phyloP scores from a whole-genome alignment of 768 basidiomycete genomes.

The Termitomyces sp. region DNA sequence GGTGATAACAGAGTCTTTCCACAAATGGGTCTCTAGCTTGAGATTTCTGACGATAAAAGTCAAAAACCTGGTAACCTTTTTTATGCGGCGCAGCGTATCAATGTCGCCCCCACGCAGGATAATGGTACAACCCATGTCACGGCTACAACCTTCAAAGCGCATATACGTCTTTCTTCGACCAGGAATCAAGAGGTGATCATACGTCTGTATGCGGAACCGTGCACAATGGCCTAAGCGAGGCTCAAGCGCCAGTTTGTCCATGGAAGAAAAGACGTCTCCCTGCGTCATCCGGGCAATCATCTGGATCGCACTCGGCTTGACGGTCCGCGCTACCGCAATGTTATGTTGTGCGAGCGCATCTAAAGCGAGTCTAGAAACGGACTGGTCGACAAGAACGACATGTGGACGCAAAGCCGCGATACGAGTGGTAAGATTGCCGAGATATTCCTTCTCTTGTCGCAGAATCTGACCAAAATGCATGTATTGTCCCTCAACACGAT shows the following conservation, averaged over 20 bases:
- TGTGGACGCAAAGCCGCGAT: conserved; percentile 92
- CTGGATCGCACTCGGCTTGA: conserved; percentile 84
- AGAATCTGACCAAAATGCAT: conserved; percentile 90
- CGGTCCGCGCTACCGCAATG: conserved; percentile 87
- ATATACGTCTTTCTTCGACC: conserved; percentile 93
- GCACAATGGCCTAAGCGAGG: conserved; percentile 88
- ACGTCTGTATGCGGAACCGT: conserved; percentile 86
- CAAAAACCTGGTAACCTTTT: conserved; percentile 91
- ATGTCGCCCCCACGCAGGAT: conserved; percentile 85
- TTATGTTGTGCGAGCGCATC: conserved; percentile 83
- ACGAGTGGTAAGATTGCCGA: conserved; percentile 82
- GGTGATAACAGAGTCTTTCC: conserved; percentile 85
- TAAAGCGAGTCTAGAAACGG: conserved; percentile 87
- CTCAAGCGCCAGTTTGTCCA: conserved; percentile 89
- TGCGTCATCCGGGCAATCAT: conserved; percentile 94
- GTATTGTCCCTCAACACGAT: conserved; percentile 89
- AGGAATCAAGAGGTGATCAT: conserved; percentile 93
- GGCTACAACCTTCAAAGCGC: conserved; percentile 95
- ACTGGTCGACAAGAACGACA: conserved; percentile 87
- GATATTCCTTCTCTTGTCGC: conserved; percentile 90
- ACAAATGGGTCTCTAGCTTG: conserved; percentile 91
- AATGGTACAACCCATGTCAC: conserved; percentile 93
- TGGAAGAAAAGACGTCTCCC: conserved; percentile 91
- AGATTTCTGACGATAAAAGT: conserved; percentile 91
- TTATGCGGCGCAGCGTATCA: conserved; percentile 78